Evolutionary conservation across 2,329 filamentous ascomycete genomes (phyloP).

Genomic region (Blumeria hordei): DNA sequence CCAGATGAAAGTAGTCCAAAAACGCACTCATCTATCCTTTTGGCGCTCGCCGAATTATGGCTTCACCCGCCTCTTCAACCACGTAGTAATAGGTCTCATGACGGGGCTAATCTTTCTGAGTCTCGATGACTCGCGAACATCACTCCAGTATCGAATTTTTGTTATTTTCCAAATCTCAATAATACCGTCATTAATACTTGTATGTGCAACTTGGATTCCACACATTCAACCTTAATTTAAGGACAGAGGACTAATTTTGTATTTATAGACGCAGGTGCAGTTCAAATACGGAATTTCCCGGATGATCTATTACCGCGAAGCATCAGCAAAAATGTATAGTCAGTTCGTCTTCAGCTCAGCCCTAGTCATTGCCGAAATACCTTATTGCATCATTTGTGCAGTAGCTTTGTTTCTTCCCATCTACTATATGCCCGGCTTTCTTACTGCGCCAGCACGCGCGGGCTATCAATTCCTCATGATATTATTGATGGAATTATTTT

Average conservation of each 20-base stretch:
- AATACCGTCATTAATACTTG: constrained; percentile 55
- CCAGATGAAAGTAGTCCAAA: constrained; percentile 53
- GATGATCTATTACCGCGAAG: constrained; percentile 66
- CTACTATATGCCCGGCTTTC: constrained; percentile 66
- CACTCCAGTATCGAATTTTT: constrained; percentile 69
- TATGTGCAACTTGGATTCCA: background rate
- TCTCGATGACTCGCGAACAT: constrained; percentile 49
- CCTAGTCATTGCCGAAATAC: constrained; percentile 64
- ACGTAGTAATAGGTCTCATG: constrained; percentile 52
- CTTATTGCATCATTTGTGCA: constrained; percentile 60
- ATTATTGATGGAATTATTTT: constrained; percentile 63
- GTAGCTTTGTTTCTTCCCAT: constrained; percentile 60
- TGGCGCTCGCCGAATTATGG: constrained; percentile 78
- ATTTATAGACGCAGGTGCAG: constrained; percentile 41
- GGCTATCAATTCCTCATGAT: constrained; percentile 78
- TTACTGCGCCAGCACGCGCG: constrained; percentile 34
- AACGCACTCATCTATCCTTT: constrained; percentile 51
- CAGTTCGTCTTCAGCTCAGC: constrained; percentile 53
- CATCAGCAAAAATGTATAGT: constrained; percentile 67
- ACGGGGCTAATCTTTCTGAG: constrained; percentile 61
- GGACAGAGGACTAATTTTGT: background rate
- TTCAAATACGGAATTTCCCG: constrained; percentile 62
- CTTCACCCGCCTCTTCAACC: constrained; percentile 69
- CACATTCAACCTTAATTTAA: background rate
- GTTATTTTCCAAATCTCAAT: constrained; percentile 79